phyloP scores from a whole-genome alignment of 352 stramenopile genomes.

The Thraustochytrium striatum region DNA sequence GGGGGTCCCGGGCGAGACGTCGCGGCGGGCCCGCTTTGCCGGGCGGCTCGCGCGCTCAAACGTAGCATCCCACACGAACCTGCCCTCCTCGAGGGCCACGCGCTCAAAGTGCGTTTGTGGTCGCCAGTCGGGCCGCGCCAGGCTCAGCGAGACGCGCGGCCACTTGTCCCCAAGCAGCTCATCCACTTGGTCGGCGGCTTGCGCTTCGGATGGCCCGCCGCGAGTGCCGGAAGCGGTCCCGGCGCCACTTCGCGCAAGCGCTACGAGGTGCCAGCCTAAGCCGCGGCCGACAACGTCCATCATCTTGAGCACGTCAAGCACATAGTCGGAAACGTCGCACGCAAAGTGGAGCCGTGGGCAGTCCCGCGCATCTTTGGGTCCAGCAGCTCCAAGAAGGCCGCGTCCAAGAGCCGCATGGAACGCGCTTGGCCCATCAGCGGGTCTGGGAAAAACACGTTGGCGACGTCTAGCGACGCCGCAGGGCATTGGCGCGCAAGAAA shows the following conservation, averaged over 20 bases:
- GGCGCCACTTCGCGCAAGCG: constrained; percentile 1
- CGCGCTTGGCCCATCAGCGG: neutral
- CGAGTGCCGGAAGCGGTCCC: neutral
- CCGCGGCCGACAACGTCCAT: neutral
- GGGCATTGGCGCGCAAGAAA: constrained; percentile 15
- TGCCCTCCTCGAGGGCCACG: constrained; percentile 1
- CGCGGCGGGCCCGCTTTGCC: too few species aligned
- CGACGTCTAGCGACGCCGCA: neutral
- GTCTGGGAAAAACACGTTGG: constrained; percentile 28
- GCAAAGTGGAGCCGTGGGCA: constrained; percentile 8
- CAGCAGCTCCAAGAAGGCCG: constrained; percentile 4
- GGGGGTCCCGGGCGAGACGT: too few species aligned
- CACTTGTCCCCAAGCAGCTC: neutral
- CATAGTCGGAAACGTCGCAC: constrained; percentile 16
- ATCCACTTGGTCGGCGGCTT: neutral
- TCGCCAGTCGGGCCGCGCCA: neutral
- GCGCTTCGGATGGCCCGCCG: neutral
- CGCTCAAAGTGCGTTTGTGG: constrained; percentile 18
- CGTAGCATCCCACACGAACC: constrained; percentile 45
- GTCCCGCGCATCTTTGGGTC: neutral
- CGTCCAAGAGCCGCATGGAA: constrained; percentile 13
- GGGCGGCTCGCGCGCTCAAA: too few species aligned
- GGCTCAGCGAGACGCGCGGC: neutral
- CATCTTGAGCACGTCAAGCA: constrained; percentile 17
- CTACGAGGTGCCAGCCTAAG: neutral